Evolutionary conservation across 352 stramenopile genomes (phyloP), one percentile per base, ranked within the genome.

Genomic region (Pythium sukuiense): DNA sequence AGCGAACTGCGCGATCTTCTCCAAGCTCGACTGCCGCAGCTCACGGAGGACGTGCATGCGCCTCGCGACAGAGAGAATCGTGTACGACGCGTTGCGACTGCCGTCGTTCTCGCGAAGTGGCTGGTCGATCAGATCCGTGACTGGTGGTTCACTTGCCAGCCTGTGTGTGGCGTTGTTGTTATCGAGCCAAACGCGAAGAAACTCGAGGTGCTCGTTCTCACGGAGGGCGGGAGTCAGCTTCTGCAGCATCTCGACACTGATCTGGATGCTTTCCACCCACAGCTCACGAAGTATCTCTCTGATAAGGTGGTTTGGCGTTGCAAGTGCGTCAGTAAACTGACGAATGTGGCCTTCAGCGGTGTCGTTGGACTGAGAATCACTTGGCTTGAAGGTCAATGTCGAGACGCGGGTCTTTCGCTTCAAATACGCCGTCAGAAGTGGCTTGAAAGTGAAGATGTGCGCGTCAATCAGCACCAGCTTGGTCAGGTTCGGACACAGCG

Each of bases 181-280:
- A 29, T 55, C 18, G 8, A 29, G 48, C 8, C 48, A 35, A 14
- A 55, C 12, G 6, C n/a, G 9, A 24, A 52, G 20, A 24, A 27
- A 52, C 37, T 61, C 35, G 14, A 61, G 55, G 11, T 35, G 55
- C 6, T 41, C 11, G 32, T 61, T 61, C 3, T 24, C 14, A 8
- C 14, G 6, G 30, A 59, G 53, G 14, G 46, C 24, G 26, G 29
- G 53, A 18, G 6, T n/a, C n/a, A 48, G 32, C 6, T 30, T 59
- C 33, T 5, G 14, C 2, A 59, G n/a, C 4, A 49, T 13, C 7
- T 46, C 9, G 32, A 32, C 7, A 7, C 11, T 33, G 3, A 30
- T 5, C 3, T 33, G 12, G 8, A 33, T 6, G 29, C 6, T 2
- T 20, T 41, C 27, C 29, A 43, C 13, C 6, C 16, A 30, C 2